Evolutionary conservation across 2,329 filamentous ascomycete species (phyloP).

Genomic region (Hirsutella thompsonii): DNA sequence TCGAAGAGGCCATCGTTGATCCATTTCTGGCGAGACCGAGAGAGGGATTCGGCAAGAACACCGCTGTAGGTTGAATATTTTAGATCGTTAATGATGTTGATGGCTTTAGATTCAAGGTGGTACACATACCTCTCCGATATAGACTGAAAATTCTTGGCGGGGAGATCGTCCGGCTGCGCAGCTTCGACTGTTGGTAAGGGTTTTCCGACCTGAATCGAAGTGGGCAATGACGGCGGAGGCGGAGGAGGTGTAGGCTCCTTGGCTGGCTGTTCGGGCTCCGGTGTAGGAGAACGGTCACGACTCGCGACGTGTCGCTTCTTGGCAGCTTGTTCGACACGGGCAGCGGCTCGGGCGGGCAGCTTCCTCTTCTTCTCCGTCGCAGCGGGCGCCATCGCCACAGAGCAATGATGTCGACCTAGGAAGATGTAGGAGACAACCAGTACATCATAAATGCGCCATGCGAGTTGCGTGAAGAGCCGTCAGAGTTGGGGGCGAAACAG

Average conservation of each 20-base stretch:
- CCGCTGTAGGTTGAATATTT: conserved; percentile 44
- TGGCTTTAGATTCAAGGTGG: too few species aligned
- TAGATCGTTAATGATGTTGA: too few species aligned
- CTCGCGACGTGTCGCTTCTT: conserved; percentile 48
- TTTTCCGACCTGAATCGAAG: conserved; percentile 48
- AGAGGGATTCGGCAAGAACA: conserved; percentile 60
- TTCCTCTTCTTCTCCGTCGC: conserved; percentile 55
- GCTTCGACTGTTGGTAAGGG: conserved; percentile 59
- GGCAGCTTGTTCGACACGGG: conserved; percentile 43
- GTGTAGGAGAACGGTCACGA: conserved; percentile 37
- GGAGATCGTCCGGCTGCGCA: conserved; percentile 50
- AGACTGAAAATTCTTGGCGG: conserved; percentile 56
- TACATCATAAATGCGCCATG: conserved; percentile 19
- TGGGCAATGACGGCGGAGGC: conserved; percentile 39
- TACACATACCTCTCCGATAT: conserved; percentile 52
- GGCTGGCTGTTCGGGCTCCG: conserved; percentile 22
- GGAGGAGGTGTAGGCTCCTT: conserved; percentile 17
- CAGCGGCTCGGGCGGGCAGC: conserved; percentile 47
- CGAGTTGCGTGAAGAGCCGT: background rate
- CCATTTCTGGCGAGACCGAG: conserved; percentile 63
- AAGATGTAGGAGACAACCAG: background rate
- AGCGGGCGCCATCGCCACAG: conserved; percentile 3
- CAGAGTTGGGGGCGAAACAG: background rate
- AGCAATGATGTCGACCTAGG: background rate
- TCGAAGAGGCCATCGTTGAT: conserved; percentile 60